Evolutionary conservation across 2,329 filamentous ascomycete species (phyloP).

Genomic region (Colletotrichum cuscutae): DNA sequence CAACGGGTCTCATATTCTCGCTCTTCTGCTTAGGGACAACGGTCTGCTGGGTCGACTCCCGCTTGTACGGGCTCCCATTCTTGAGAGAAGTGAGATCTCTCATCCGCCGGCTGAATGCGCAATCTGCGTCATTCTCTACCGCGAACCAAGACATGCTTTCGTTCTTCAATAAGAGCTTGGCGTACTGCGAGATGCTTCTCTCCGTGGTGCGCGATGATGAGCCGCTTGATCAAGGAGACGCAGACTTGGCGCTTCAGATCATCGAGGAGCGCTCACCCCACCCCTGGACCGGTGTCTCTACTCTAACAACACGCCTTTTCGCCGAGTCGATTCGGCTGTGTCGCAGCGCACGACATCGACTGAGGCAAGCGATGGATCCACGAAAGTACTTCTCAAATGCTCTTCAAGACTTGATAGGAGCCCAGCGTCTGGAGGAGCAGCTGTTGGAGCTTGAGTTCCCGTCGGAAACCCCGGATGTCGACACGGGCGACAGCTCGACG

Average conservation of each 20-base stretch:
- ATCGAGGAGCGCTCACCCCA: slow-evolving; percentile 39
- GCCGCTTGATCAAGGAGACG: slow-evolving; percentile 10
- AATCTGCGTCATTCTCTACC: slow-evolving; percentile 24
- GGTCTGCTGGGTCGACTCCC: slow-evolving; percentile 51
- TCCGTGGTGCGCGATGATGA: slow-evolving; percentile 49
- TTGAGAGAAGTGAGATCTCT: slow-evolving; percentile 43
- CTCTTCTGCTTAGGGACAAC: slow-evolving; percentile 53
- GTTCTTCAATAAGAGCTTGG: slow-evolving; percentile 52
- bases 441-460: slow-evolving; percentile 45
- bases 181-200: slow-evolving; percentile 52
- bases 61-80: slow-evolving; percentile 46
- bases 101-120: slow-evolving; percentile 40
- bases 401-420: slow-evolving; percentile 45
- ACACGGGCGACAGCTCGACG: slow-evolving; percentile 42
- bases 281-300: slow-evolving; percentile 52
- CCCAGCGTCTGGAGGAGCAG: slow-evolving; percentile 46
- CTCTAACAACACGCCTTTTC: slow-evolving; percentile 45
- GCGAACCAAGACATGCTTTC: slow-evolving; percentile 43
- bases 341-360: slow-evolving; percentile 44
- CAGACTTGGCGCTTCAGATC: background rate
- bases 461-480: slow-evolving; percentile 35
- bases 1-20: slow-evolving; percentile 48
- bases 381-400: slow-evolving; percentile 39
- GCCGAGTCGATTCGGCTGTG: slow-evolving; percentile 49
- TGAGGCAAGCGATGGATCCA: slow-evolving; percentile 38